These are phyloP conservation scores for Orbilia brochopaga DNA, from an alignment of 2,329 filamentous ascomycete species.

Conservation along the genomic window DNA sequence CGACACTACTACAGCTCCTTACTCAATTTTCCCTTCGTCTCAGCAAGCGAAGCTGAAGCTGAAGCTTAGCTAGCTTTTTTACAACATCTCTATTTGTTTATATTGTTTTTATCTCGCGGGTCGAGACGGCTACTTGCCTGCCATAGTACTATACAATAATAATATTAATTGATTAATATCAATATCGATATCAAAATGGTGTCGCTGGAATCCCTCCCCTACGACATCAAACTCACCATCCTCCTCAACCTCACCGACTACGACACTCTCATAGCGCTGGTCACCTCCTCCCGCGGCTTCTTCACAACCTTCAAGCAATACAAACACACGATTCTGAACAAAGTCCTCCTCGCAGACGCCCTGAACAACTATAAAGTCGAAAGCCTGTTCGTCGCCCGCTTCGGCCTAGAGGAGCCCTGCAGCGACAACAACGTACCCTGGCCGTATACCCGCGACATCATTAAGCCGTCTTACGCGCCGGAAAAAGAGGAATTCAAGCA, in stretches of 20 bases:
- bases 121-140: background rate
- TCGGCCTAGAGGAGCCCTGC: background rate
- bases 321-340: constrained; percentile 3
- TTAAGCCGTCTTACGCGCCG: constrained; percentile 1
- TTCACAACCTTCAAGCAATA: constrained; percentile 19
- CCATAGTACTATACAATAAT: no score
- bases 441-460: constrained; percentile 2
- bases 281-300: constrained; percentile 17
- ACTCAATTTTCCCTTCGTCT: background rate
- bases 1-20: background rate
- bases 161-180: no score
- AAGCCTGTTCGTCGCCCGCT: constrained; percentile 22
- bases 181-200: background rate
- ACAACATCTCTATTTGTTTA: background rate
- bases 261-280: constrained; percentile 8
- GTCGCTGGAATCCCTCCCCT: constrained; percentile 12
- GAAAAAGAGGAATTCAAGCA: constrained; percentile 3
- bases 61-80: background rate
- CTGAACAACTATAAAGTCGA: constrained; percentile 14
- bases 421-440: background rate
- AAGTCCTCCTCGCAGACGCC: constrained; percentile 13
- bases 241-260: constrained; percentile 23
- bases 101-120: background rate
- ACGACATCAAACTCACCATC: constrained; percentile 25
- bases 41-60: background rate